Evolutionary conservation across 805 yeast genomes (phyloP), one percentile per base, ranked within the genome.

Genomic region (Myxozyma monticola): DNA sequence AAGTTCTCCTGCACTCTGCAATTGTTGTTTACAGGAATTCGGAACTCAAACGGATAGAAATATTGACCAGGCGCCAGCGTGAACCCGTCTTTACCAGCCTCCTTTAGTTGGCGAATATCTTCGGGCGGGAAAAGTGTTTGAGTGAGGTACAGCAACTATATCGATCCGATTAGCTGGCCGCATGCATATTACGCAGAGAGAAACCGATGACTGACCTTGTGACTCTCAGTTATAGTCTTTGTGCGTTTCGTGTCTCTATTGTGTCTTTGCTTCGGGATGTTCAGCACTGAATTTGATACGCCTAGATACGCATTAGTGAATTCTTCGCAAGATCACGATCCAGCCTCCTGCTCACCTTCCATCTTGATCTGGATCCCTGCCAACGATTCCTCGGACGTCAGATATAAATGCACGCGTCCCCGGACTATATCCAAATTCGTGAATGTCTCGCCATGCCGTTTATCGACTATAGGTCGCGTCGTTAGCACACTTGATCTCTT

Each of bases 61-160:
- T 71, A 68, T 2, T 49, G 26, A 10, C 75, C 75, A 3, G 67
- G 58, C 5, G 64, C 60, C 18, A 71, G 59, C 6, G 73, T 66
- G 57, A 62, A 70, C 38, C 55, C 59, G 35, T 56, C 59, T 29
- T 44, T 46, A 35, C 51, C 44, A 45, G 44, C 37, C 49, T 54
- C 41, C 37, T 49, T 36, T 20, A 49, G 37, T 17, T 42, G 36
- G 12, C 54, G 55, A 18, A 60, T 49, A 9, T 64, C 64, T 4
- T 45, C 39, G 5, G 73, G 71, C 0, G 75, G 75, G 51, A 71
- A 71, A 24, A 71, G 62, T 18, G 63, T 65, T 35, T 48, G 43
- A 17, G 59, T 51, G 22, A 60, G 45, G 48, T 67, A 62, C 37
- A 71, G 51, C 9, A 71, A 35, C 56, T 56, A 20, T 2, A 37